Evolutionary conservation across 2,329 filamentous ascomycete species (phyloP).

Genomic region (Zymoseptoria tritici): DNA sequence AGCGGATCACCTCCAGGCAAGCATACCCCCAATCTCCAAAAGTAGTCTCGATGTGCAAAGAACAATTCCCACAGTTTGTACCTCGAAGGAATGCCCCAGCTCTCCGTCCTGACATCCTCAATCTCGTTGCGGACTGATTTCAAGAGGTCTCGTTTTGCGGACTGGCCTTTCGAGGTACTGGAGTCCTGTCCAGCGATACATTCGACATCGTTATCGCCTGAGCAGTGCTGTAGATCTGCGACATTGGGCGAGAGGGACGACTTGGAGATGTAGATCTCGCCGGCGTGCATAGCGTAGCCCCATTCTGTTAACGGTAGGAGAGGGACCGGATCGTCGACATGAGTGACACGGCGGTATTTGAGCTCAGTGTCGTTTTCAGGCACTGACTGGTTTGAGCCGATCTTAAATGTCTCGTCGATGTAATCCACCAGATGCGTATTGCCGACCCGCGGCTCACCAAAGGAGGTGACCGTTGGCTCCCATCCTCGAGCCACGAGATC

Average conservation of each 20-base stretch:
- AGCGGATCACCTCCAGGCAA: slow-evolving; percentile 49
- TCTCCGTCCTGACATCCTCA: slow-evolving; percentile 26
- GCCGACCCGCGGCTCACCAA: slow-evolving; percentile 70
- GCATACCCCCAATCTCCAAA: slow-evolving; percentile 87
- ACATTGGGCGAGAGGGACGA: slow-evolving; percentile 58
- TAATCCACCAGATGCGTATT: slow-evolving; percentile 48
- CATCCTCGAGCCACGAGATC: slow-evolving; percentile 74
- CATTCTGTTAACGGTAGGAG: slow-evolving; percentile 78
- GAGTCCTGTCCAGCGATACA: slow-evolving; percentile 61
- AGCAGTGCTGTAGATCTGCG: slow-evolving; percentile 63
- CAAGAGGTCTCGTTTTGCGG: slow-evolving; percentile 16
- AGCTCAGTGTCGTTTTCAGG: slow-evolving; percentile 17
- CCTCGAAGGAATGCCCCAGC: slow-evolving; percentile 40
- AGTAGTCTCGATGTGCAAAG: slow-evolving; percentile 93
- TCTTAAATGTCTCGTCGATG: slow-evolving; percentile 46
- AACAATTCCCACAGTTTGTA: slow-evolving; percentile 87
- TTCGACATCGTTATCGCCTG: slow-evolving; percentile 59
- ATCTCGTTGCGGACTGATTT: slow-evolving; percentile 22
- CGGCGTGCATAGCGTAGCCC: slow-evolving; percentile 78
- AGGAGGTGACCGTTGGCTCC: slow-evolving; percentile 75
- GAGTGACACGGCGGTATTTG: slow-evolving; percentile 71
- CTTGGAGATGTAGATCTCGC: slow-evolving; percentile 81
- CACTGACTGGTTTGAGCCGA: slow-evolving; percentile 8
- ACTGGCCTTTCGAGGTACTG: slow-evolving; percentile 12
- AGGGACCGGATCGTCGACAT: slow-evolving; percentile 79